Conservation (phyloP, 441 rosid species). For the Brassica hybrid region DNA sequence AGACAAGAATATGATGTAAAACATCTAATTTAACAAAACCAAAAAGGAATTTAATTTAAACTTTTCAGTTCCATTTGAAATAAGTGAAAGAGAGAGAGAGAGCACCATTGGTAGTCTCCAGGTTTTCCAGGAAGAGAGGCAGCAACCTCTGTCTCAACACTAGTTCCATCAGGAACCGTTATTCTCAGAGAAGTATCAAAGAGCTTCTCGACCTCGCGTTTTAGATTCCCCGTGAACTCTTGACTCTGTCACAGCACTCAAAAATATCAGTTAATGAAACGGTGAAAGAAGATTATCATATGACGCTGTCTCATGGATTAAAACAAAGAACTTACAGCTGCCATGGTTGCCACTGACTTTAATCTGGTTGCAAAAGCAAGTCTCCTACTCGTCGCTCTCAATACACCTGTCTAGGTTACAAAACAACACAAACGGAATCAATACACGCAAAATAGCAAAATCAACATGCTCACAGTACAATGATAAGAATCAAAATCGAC, state of each 20-base stretch:
- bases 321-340: constrained; percentile 51
- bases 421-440: constrained; percentile 40
- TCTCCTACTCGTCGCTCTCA: constrained; percentile 57
- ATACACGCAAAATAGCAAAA: not conserved
- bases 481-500: not conserved
- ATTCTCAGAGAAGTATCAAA: constrained; percentile 61
- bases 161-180: constrained; percentile 60
- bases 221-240: constrained; percentile 62
- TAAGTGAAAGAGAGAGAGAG: not conserved
- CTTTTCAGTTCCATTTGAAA: not conserved
- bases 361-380: constrained; percentile 46
- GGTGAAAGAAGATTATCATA: not conserved
- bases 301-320: not conserved
- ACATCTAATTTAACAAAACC: constrained; percentile 16
- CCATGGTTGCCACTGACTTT: constrained; percentile 63
- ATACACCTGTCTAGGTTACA: constrained; percentile 74
- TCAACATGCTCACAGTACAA: not conserved
- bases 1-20: constrained; percentile 13
- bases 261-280: constrained; percentile 15
- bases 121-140: too few relatives aligned
- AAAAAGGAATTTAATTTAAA: constrained; percentile 1
- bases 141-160: constrained; percentile 72
- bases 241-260: constrained; percentile 49
- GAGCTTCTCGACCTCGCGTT: constrained; percentile 59
- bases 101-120: constrained; percentile 92